Evolutionary conservation across 2,329 filamentous ascomycete genomes (phyloP), one percentile per base, ranked within the genome.

Genomic region (Periconia sp.): DNA sequence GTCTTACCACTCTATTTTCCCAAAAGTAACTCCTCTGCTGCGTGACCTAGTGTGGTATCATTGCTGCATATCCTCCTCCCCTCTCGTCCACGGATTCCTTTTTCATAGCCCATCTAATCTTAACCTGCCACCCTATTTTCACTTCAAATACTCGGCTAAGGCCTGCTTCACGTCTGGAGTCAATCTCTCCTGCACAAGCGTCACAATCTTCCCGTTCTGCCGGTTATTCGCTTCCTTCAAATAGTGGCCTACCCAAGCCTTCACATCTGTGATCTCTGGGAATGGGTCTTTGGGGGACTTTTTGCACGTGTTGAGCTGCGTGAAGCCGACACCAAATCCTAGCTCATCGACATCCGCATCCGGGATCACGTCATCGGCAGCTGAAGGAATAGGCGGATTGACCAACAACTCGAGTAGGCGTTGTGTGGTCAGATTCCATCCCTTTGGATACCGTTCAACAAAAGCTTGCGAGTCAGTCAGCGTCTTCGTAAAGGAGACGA

Each of bases 321-420:
- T 97, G 73, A 95, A 99, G 7, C 91, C 92, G 53, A 96, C 85
- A 18, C 94, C 94, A 63, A 99, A 99, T 19, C 89, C 87, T 55
- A 96, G 85, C 67, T 99, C 94, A 60, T 99, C 94, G 18, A 96
- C 88, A 61, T 97, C 92, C 3, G 90, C 86, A 66, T 97, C 94
- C 9, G 84, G 82, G 51, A 95, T 86, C 36, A 89, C 75, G 55
- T 95, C 90, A 43, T 86, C 85, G 24, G 80, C 74, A 1, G 86
- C 82, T 12, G 77, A 73, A 5, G 80, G 78, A 4, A 92, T 81
- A 24, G 92, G 92, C 18, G 92, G 89, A 71, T 96, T 95, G 65
- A 92, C 87, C 6, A 99, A 80, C 11, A 97, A 80, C 58, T 92
- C 90, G 29, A 99, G 80, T 46, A 99, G 78, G n/a, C 88, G 85